Percentiles rank a stretch among this genome's conserved stretches.
These are phyloP conservation scores for Cairneyella variabilis DNA, from an alignment of 495 filamentous ascomycete genomes.

Conservation along the genomic window DNA sequence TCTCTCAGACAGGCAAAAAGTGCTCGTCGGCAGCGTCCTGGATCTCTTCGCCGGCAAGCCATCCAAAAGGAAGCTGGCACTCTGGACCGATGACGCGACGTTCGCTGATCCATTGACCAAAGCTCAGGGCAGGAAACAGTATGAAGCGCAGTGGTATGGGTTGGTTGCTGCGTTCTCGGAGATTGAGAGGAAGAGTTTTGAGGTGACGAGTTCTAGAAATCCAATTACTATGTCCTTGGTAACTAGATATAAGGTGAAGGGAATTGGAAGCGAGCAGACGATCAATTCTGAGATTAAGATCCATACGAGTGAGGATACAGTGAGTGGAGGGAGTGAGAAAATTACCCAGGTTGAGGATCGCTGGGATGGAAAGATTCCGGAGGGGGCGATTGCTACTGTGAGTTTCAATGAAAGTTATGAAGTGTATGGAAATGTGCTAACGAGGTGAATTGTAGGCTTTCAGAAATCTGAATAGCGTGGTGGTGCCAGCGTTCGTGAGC, in stretches of 20 bases:
- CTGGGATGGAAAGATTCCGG: constrained; percentile 52
- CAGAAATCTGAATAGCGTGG: constrained; percentile 50
- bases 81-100: constrained; percentile 39
- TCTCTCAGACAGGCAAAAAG: constrained; percentile 40
- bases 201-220: constrained; percentile 47
- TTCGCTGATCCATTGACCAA: constrained; percentile 23
- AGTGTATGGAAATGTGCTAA: constrained; percentile 18
- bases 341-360: constrained; percentile 53
- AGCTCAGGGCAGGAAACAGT: constrained; percentile 21
- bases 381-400: constrained; percentile 43
- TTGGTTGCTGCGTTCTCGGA: constrained; percentile 19
- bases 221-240: constrained; percentile 50
- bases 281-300: constrained; percentile 49
- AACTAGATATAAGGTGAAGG: constrained; percentile 51
- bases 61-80: constrained; percentile 48
- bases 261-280: constrained; percentile 45
- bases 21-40: constrained; percentile 51
- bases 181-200: constrained; percentile 38
- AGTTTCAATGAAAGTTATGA: constrained; percentile 26
- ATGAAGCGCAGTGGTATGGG: constrained; percentile 27
- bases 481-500: constrained; percentile 50
- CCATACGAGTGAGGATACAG: constrained; percentile 28
- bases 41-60: constrained; percentile 57
- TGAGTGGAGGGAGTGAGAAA: constrained; percentile 26
- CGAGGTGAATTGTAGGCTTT: constrained; percentile 45